Conservation (phyloP, 1,139 yeast genomes). For the Scheffersomyces lignicola region DNA sequence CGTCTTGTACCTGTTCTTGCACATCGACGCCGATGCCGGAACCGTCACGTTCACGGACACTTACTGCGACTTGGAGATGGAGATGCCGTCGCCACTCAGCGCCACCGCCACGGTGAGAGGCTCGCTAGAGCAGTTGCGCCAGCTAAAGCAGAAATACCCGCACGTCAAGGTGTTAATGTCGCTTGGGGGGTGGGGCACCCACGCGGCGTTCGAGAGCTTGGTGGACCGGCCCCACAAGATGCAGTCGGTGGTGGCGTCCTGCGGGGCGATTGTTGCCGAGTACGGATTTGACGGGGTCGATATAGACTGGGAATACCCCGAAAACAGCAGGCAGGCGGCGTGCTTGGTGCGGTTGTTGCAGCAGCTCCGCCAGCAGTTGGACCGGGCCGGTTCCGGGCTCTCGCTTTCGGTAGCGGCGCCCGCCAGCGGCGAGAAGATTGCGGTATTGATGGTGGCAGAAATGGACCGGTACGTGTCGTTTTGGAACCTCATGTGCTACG, state of each 20-base stretch:
- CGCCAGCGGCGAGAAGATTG: constrained; percentile 51
- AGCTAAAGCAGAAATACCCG: constrained; percentile 48
- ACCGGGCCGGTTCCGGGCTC: constrained; percentile 22
- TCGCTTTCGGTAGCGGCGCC: constrained; percentile 77
- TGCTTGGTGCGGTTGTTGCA: constrained; percentile 47
- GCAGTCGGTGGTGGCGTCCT: constrained; percentile 49
- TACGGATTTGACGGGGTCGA: constrained; percentile 89
- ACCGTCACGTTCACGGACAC: constrained; percentile 54
- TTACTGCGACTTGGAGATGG: constrained; percentile 66
- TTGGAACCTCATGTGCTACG: constrained; percentile 93
- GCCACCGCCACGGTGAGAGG: constrained; percentile 37
- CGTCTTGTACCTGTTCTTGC: constrained; percentile 75
- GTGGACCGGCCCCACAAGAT: constrained; percentile 37
- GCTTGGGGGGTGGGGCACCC: constrained; percentile 87
- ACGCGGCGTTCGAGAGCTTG: constrained; percentile 50
- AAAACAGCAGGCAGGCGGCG: constrained; percentile 42
- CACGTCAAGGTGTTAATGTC: constrained; percentile 65
- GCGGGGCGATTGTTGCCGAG: constrained; percentile 46
- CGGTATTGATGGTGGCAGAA: constrained; percentile 40
- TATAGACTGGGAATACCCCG: constrained; percentile 93
- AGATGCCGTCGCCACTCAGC: constrained; percentile 25
- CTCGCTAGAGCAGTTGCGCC: constrained; percentile 54
- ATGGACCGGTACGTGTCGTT: constrained; percentile 61
- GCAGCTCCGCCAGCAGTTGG: constrained; percentile 42
- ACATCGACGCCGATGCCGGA: constrained; percentile 57